Percentiles rank a stretch among this genome's conserved stretches.
phyloP scores from a whole-genome alignment of 139 green algal genomes.

The Pleodorina starrii region DNA sequence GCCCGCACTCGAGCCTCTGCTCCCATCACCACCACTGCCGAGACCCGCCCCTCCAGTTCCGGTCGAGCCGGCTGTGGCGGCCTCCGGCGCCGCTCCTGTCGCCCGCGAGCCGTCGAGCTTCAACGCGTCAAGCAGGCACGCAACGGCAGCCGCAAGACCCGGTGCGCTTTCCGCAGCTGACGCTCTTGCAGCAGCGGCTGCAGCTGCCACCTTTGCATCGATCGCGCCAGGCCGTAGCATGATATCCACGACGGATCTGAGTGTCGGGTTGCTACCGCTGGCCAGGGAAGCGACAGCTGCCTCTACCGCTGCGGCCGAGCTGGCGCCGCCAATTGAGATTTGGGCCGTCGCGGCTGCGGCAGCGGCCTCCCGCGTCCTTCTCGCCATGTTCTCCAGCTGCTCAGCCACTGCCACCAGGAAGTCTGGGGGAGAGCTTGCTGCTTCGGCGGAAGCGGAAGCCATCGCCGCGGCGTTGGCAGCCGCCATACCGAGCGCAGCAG shows the following conservation, averaged over 20 bases:
- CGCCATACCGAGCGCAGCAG: not conserved
- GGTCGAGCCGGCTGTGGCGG: too few species aligned
- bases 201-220: not conserved
- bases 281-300: not conserved
- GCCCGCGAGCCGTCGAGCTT: not conserved
- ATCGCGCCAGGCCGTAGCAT: slow-evolving; percentile 7
- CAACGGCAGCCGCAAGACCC: not conserved
- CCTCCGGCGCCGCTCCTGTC: not conserved
- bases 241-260: not conserved
- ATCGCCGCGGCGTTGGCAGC: not conserved
- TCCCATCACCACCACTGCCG: not conserved
- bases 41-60: not conserved
- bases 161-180: not conserved
- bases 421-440: not conserved
- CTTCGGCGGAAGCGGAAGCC: not conserved
- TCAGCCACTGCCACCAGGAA: slow-evolving; percentile 7
- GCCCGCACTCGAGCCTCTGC: not conserved
- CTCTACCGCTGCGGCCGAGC: not conserved
- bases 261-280: not conserved
- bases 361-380: not conserved
- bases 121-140: not conserved
- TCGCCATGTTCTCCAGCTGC: slow-evolving; percentile 24
- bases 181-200: not conserved
- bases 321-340: not conserved
- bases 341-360: not conserved